phyloP scores from a whole-genome alignment of 805 yeast species.

The Suhomyces prunicola region DNA sequence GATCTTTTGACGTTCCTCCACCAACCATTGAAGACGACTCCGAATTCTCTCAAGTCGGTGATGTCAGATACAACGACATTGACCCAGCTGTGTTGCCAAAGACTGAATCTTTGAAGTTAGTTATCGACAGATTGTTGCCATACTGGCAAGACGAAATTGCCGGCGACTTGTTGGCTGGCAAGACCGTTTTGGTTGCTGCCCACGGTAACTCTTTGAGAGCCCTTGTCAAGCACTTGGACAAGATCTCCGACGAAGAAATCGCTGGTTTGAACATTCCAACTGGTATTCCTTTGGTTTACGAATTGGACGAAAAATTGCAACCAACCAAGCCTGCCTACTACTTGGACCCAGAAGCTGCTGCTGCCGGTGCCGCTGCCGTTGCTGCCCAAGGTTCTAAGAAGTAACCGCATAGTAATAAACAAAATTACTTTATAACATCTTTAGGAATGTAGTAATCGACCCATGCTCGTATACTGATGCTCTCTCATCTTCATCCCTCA shows the following conservation, averaged over 20 bases:
- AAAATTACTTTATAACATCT: no score
- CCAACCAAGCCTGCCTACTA: conserved; percentile 93
- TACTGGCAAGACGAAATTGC: conserved; percentile 94
- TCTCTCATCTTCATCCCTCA: neutral
- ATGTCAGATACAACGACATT: conserved; percentile 77
- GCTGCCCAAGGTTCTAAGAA: conserved; percentile 83
- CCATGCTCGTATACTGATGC: no score
- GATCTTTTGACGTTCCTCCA: conserved; percentile 95
- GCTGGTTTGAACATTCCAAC: conserved; percentile 97
- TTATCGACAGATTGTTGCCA: conserved; percentile 93
- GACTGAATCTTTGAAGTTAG: conserved; percentile 92
- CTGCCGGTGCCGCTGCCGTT: conserved; percentile 99
- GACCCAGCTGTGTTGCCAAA: conserved; percentile 87
- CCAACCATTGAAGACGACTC: conserved; percentile 78
- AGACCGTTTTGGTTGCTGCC: conserved; percentile 91
- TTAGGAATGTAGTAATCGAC: no score
- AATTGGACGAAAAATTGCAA: conserved; percentile 79
- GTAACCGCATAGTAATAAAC: conserved; percentile 11
- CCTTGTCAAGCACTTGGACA: conserved; percentile 91
- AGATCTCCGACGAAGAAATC: conserved; percentile 86
- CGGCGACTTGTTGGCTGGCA: conserved; percentile 76
- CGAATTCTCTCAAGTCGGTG: conserved; percentile 81
- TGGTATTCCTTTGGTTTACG: conserved; percentile 97
- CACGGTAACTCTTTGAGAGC: conserved; percentile 99
- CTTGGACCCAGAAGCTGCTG: conserved; percentile 99